These are phyloP conservation scores for Neonothopanus nambi DNA, from an alignment of 1,284 basidiomycete genomes.

Conservation along the genomic window DNA sequence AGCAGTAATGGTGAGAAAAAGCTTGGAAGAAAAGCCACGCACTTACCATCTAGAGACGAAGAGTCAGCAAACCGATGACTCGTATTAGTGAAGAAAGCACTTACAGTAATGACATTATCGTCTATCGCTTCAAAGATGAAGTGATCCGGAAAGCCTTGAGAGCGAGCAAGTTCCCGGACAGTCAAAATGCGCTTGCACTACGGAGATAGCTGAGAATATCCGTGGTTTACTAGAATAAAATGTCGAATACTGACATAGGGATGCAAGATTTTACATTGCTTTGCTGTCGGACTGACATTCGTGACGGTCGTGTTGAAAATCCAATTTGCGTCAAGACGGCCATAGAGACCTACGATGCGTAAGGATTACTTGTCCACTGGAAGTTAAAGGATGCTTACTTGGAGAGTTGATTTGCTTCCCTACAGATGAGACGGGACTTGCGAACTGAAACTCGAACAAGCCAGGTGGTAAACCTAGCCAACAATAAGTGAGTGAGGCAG, in stretches of 20 bases:
- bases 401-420: slow-evolving; percentile 49
- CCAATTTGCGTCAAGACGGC: slow-evolving; percentile 50
- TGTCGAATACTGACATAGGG: slow-evolving; percentile 49
- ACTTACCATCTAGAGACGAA: slow-evolving; percentile 13
- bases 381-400: slow-evolving; percentile 34
- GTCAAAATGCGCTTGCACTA: slow-evolving; percentile 69
- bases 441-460: slow-evolving; percentile 51
- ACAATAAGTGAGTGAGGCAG: not conserved
- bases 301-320: slow-evolving; percentile 73
- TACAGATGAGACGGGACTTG: slow-evolving; percentile 56
- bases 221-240: not conserved
- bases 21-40: not conserved
- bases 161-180: slow-evolving; percentile 71
- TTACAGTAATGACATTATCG: slow-evolving; percentile 57
- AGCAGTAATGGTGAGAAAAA: slow-evolving; percentile 1
- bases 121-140: slow-evolving; percentile 58
- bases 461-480: slow-evolving; percentile 35
- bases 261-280: slow-evolving; percentile 67
- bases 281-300: slow-evolving; percentile 72
- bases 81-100: slow-evolving; percentile 25
- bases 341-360: slow-evolving; percentile 51
- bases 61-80: not conserved
- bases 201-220: slow-evolving; percentile 4
- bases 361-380: not conserved
- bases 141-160: slow-evolving; percentile 75